phyloP scores from a whole-genome alignment of 2,329 filamentous ascomycete species.

The Dactylonectria macrodidyma region DNA sequence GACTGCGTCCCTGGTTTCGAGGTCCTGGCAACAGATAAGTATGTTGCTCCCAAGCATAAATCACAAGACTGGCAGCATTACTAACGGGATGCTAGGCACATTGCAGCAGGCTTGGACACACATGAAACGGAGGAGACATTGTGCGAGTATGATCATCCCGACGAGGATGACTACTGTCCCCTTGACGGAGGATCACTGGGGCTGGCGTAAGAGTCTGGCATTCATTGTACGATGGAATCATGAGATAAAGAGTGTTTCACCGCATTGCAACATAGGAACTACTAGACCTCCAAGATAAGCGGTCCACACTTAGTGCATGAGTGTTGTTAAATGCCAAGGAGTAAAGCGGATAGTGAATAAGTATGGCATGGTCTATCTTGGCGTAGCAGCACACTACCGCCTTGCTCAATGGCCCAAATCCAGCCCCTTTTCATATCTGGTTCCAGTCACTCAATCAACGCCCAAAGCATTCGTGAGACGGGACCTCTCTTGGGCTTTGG shows the following conservation, averaged over 20 bases:
- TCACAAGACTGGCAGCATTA: background rate
- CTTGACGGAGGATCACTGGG: conserved; percentile 28
- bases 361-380: no score
- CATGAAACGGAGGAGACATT: conserved; percentile 35
- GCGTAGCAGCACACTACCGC: no score
- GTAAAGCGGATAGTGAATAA: no score
- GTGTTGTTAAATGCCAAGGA: no score
- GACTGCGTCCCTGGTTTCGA: conserved; percentile 36
- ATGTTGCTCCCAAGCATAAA: background rate
- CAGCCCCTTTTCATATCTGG: no score
- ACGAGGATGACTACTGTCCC: conserved; percentile 33
- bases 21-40: conserved; percentile 36
- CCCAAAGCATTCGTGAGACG: background rate
- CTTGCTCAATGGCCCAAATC: no score
- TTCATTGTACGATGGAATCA: background rate
- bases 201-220: conserved; percentile 6
- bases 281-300: no score
- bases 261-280: no score
- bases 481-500: background rate
- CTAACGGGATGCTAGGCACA: conserved; percentile 14
- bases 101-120: conserved; percentile 30
- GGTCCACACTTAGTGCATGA: no score
- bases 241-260: no score
- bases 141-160: conserved; percentile 30
- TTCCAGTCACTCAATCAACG: conserved; percentile 5